phyloP scores from a whole-genome alignment of 73 alveolate genomes.

The Symbiodinium natans region DNA sequence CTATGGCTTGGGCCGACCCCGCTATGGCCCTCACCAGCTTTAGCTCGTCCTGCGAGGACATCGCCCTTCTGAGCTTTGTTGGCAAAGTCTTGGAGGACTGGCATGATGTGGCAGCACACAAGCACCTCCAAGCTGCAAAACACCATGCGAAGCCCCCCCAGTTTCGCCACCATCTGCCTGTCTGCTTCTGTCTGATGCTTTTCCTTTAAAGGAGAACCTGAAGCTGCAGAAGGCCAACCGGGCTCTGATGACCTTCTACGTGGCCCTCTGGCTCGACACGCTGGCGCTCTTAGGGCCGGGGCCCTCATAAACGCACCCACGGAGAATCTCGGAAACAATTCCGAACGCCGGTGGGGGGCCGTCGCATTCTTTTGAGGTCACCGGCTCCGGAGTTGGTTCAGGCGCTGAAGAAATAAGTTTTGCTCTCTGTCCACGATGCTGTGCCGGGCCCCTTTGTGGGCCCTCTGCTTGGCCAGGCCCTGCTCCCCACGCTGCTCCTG shows the following conservation, averaged over 20 bases:
- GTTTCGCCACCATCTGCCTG: background rate
- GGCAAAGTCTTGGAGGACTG: conserved; percentile 29
- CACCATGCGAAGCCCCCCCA: too few species aligned
- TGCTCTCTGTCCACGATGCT: background rate
- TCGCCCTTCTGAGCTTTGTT: conserved; percentile 36
- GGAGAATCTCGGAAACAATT: background rate
- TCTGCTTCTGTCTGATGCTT: background rate
- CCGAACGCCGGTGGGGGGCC: background rate
- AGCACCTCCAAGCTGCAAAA: too few species aligned
- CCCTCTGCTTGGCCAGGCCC: background rate
- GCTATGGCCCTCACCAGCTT: too few species aligned
- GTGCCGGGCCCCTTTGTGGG: background rate
- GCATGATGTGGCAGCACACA: too few species aligned
- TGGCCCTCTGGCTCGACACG: conserved; percentile 74
- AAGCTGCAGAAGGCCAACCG: conserved; percentile 64
- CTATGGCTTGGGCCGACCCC: too few species aligned
- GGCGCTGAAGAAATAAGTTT: background rate
- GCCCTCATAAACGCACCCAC: background rate
- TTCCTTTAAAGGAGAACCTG: conserved; percentile 25
- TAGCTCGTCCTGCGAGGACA: conserved; percentile 10
- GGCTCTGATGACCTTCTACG: conserved; percentile 57
- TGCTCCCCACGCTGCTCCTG: conserved; percentile 22
- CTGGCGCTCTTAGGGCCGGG: conserved; percentile 13
- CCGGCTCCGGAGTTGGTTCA: conserved; percentile 3
- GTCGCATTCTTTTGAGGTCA: background rate